Conservation (phyloP, 306 rosid species). For the Trifolium dubium region DNA sequence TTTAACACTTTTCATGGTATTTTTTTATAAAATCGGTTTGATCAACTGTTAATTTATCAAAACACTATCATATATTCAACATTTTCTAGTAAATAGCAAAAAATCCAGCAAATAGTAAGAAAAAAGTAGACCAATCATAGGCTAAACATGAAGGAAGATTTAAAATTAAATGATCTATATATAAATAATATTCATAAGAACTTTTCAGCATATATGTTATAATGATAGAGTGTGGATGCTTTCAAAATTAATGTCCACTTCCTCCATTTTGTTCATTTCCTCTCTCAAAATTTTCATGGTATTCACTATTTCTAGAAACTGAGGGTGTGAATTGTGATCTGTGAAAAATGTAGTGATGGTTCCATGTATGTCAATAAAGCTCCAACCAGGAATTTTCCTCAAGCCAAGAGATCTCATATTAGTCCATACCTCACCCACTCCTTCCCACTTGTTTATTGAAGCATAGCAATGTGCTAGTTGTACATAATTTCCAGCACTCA, state of each 20-base stretch:
- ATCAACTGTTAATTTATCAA: no score
- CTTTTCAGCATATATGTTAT: conserved; percentile 27
- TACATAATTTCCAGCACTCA: conserved; percentile 67
- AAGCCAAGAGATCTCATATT: conserved; percentile 79
- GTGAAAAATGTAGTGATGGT: conserved; percentile 65
- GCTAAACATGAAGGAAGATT: not conserved
- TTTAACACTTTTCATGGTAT: no score
- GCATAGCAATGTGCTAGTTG: conserved; percentile 76
- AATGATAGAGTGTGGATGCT: conserved; percentile 33
- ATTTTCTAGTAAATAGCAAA: not conserved
- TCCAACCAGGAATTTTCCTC: conserved; percentile 85
- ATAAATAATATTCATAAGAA: not conserved
- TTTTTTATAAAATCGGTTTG: no score
- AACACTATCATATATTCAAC: not conserved
- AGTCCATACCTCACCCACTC: conserved; percentile 69
- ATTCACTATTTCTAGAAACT: conserved; percentile 52
- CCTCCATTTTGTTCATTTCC: conserved; percentile 59
- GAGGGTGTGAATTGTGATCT: conserved; percentile 71
- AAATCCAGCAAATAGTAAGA: no score
- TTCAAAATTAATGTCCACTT: conserved; percentile 35
- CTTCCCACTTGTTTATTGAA: conserved; percentile 74
- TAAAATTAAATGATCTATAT: not conserved
- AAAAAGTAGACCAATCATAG: not conserved
- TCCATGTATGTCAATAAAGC: conserved; percentile 69
- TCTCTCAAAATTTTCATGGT: conserved; percentile 49